These are phyloP conservation scores for Lophiostoma macrostomum DNA, from an alignment of 495 filamentous ascomycete genomes.

Conservation along the genomic window DNA sequence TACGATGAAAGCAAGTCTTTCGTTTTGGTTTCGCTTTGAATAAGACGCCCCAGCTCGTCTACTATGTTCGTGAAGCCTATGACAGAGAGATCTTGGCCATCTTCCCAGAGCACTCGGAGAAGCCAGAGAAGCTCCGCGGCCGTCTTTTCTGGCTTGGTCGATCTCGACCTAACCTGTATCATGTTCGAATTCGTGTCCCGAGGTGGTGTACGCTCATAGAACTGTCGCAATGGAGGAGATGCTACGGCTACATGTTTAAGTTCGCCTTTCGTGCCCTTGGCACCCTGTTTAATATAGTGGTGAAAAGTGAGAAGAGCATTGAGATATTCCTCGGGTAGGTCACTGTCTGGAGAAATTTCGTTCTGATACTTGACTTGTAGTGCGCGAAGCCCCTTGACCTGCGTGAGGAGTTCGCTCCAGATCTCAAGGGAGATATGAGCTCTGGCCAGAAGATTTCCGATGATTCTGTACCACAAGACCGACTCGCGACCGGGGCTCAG, in stretches of 20 bases:
- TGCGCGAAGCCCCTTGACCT: slow-evolving; percentile 33
- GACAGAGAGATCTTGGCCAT: slow-evolving; percentile 35
- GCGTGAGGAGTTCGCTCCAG: slow-evolving; percentile 36
- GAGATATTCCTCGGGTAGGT: slow-evolving; percentile 42
- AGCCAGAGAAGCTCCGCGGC: slow-evolving; percentile 41
- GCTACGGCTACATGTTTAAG: slow-evolving; percentile 32
- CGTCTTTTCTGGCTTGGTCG: slow-evolving; percentile 3
- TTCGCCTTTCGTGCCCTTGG: slow-evolving; percentile 28
- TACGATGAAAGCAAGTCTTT: slow-evolving; percentile 42
- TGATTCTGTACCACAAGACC: slow-evolving; percentile 40
- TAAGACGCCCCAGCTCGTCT: slow-evolving; percentile 49
- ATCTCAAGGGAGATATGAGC: slow-evolving; percentile 34
- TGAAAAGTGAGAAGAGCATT: slow-evolving; percentile 40
- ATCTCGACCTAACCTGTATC: background rate
- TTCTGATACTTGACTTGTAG: slow-evolving; percentile 37
- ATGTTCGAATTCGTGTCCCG: slow-evolving; percentile 9
- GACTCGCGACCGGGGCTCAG: slow-evolving; percentile 22
- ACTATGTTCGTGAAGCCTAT: slow-evolving; percentile 38
- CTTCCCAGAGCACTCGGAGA: slow-evolving; percentile 33
- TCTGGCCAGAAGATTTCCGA: slow-evolving; percentile 33
- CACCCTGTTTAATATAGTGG: slow-evolving; percentile 36
- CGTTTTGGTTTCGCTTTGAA: slow-evolving; percentile 40
- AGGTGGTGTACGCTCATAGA: slow-evolving; percentile 27
- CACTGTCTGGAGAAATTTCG: slow-evolving; percentile 34
- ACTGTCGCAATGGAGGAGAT: slow-evolving; percentile 42